Evolutionary conservation across 164 flowering plant genomes (phyloP), one percentile per base, ranked within the genome.

Genomic region (Kalanchoe fedtschenkoi): DNA sequence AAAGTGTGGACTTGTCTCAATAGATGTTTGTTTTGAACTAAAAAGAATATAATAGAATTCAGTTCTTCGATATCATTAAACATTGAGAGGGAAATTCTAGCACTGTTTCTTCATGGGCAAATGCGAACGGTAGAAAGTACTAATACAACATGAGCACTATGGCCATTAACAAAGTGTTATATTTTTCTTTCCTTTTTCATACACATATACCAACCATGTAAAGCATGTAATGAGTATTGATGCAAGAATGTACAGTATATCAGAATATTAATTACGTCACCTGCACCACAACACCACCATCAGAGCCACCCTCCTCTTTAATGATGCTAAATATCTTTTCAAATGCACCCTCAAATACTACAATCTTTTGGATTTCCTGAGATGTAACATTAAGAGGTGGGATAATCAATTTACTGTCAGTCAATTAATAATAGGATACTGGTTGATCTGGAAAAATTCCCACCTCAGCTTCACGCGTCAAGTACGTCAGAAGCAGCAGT

Each of bases 221-320:
- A 2, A 51, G 10, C 28, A 11, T 51, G 1, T 51, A 51, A 51
- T 24, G 32, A 10, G 7, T 26, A 10, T 51, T 26, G 56, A 26
- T 26, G 56, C 14, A 51, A 51, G 4, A 51, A 13, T 51, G 26
- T 6, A 16, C 29, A 47, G 16, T 17, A 43, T 17, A 58, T 37
- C 3, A 13, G 14, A 58, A 24, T 41, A 57, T 41, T 42, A 16
- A n/a, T 66, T 34, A 29, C 57, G 51, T 74, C 64, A 93, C 99
- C 96, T 95, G 99, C 61, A 95, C 99, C 74, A 95, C 99, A 67
- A 95, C 97, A 65, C 97, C 99, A 42, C 99, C 99, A 58, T 91
- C 99, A 55, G 99, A 84, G 43, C 91, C 97, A 60, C 99, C 99
- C 74, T 95, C 99, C 77, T 88, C 99, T 70, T 80, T 95, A 35